These are phyloP conservation scores for Gamsiella multidivaricata DNA, from an alignment of 192 early-diverging fungal genomes.

Conservation along the genomic window DNA sequence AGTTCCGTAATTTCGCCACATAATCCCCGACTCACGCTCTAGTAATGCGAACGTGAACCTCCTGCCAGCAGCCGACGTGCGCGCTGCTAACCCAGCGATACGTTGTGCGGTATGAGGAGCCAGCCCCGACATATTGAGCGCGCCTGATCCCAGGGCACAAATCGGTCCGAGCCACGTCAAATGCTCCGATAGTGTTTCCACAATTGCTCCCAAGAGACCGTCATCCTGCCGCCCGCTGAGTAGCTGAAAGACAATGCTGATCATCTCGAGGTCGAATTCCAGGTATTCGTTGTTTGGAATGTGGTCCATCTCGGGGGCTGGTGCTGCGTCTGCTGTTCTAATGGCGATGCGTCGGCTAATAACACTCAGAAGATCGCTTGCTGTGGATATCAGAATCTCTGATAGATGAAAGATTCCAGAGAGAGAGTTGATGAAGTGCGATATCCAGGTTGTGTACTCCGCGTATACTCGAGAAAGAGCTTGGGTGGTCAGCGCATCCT, in stretches of 20 bases:
- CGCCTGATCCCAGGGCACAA: constrained; percentile 15
- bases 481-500: neutral
- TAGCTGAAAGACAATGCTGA: constrained; percentile 16
- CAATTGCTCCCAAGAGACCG: neutral
- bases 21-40: constrained; percentile 4
- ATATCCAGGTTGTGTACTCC: constrained; percentile 26
- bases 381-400: neutral
- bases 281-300: neutral
- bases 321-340: neutral
- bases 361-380: neutral
- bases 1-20: constrained; percentile 33
- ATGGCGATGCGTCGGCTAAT: constrained; percentile 14
- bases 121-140: neutral
- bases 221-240: neutral
- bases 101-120: neutral
- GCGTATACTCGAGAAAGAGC: neutral
- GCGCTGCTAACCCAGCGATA: neutral
- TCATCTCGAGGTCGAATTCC: constrained; percentile 29
- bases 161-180: constrained; percentile 27
- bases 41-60: neutral
- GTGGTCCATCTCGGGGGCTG: neutral
- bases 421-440: constrained; percentile 30
- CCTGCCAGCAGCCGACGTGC: neutral
- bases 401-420: constrained; percentile 3
- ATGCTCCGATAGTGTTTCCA: constrained; percentile 3